Evolutionary conservation across 805 yeast genomes (phyloP).

Genomic region (Wickerhamia fluorescens): DNA sequence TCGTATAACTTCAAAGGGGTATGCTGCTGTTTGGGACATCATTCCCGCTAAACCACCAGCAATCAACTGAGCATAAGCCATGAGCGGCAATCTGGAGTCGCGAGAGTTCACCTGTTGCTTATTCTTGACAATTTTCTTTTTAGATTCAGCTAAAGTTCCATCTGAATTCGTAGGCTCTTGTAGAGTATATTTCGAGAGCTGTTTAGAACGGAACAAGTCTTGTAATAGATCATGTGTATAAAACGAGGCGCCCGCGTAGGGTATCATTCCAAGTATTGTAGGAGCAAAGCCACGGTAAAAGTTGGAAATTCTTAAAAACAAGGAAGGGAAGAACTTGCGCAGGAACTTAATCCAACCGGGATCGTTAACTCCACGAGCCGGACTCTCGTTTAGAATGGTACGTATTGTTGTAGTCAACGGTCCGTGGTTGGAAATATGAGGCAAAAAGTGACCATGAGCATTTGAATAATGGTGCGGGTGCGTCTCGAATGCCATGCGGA

Average conservation of each 20-base stretch:
- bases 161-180: slow-evolving; percentile 8
- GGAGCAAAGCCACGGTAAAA: slow-evolving; percentile 94
- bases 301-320: slow-evolving; percentile 42
- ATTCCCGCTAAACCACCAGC: slow-evolving; percentile 98
- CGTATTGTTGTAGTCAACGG: slow-evolving; percentile 25
- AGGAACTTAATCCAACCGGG: slow-evolving; percentile 30
- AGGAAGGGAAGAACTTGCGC: slow-evolving; percentile 26
- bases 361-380: slow-evolving; percentile 27
- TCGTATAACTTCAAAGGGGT: slow-evolving; percentile 92
- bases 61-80: slow-evolving; percentile 83
- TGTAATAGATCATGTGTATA: slow-evolving; percentile 89
- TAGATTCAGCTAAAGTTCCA: slow-evolving; percentile 1
- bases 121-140: slow-evolving; percentile 5
- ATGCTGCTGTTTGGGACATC: slow-evolving; percentile 92
- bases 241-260: slow-evolving; percentile 96
- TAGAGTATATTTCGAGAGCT: slow-evolving; percentile 48
- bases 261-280: slow-evolving; percentile 91
- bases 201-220: slow-evolving; percentile 68
- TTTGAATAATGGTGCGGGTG: slow-evolving; percentile 32
- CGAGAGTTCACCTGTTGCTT: slow-evolving; percentile 21
- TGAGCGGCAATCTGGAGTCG: slow-evolving; percentile 55
- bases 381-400: slow-evolving; percentile 28
- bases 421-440: slow-evolving; percentile 12
- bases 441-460: not conserved
- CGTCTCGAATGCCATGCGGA: slow-evolving; percentile 81